Conservation (phyloP, 2,329 filamentous ascomycete species). For the Sphaerulina vaccinii region DNA sequence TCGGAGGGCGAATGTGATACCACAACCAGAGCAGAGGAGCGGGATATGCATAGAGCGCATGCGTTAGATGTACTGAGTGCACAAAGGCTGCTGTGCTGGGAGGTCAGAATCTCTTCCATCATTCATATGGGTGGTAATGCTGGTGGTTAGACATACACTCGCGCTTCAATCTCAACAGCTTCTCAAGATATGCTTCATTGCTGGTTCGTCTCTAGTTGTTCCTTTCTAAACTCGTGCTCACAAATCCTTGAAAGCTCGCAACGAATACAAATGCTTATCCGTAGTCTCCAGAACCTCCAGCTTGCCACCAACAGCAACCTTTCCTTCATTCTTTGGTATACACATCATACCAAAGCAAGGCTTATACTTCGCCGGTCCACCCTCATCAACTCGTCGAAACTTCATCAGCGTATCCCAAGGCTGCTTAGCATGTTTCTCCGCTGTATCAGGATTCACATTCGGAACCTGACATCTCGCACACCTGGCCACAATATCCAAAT, state of each 20-base stretch:
- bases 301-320: slow-evolving; percentile 57
- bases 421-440: slow-evolving; percentile 57
- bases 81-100: not conserved
- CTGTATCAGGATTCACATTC: slow-evolving; percentile 64
- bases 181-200: not conserved
- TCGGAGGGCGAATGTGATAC: not conserved
- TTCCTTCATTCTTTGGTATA: slow-evolving; percentile 56
- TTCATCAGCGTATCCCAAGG: slow-evolving; percentile 63
- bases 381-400: slow-evolving; percentile 60
- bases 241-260: slow-evolving; percentile 36
- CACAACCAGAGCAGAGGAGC: not conserved
- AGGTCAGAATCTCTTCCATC: not conserved
- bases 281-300: slow-evolving; percentile 60
- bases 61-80: not conserved
- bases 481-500: slow-evolving; percentile 58
- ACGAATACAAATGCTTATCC: slow-evolving; percentile 54
- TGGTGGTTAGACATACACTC: no score
- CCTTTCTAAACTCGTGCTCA: no score
- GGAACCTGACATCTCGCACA: slow-evolving; percentile 63
- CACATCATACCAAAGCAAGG: slow-evolving; percentile 68
- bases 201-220: no score
- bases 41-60: not conserved
- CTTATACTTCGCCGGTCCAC: slow-evolving; percentile 60
- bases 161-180: not conserved
- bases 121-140: no score